Percentiles rank a stretch among this genome's conserved stretches.
These are phyloP conservation scores for Aristolochia fimbriata DNA, from an alignment of 164 flowering plant genomes.

Conservation along the genomic window DNA sequence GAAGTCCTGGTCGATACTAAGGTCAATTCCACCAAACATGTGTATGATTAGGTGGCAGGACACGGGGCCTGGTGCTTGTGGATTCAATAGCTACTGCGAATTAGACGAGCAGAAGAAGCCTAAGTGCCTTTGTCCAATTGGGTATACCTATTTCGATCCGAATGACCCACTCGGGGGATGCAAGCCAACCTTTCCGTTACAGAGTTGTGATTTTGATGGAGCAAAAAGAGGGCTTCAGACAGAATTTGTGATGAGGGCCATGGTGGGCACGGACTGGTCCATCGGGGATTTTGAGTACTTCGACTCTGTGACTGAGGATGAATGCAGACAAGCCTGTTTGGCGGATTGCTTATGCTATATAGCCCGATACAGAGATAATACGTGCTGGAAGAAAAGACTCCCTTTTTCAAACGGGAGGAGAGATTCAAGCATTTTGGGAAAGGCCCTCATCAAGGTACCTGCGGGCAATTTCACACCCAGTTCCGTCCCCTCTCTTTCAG, in stretches of 20 bases:
- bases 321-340: constrained; percentile 37
- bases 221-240: not conserved
- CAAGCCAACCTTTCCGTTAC: constrained; percentile 22
- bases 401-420: constrained; percentile 32
- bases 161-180: constrained; percentile 31
- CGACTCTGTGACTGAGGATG: constrained; percentile 7
- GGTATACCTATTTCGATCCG: constrained; percentile 27
- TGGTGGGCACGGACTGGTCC: constrained; percentile 37
- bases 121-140: constrained; percentile 27
- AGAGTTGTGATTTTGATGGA: constrained; percentile 15
- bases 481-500: not conserved
- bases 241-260: not conserved
- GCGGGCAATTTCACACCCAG: constrained; percentile 2
- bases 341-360: constrained; percentile 44
- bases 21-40: constrained; percentile 13
- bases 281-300: constrained; percentile 19
- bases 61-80: constrained; percentile 23
- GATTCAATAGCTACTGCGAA: constrained; percentile 28
- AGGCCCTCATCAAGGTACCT: constrained; percentile 25
- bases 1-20: constrained; percentile 10
- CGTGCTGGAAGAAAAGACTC: constrained; percentile 42
- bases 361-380: constrained; percentile 16
- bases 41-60: constrained; percentile 1
- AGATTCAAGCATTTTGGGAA: not conserved
- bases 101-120: constrained; percentile 14